A percentile compares a stretch with the other conserved stretches of the same genome.
Conservation (phyloP, 108 stramenopile species). For the Parmales sp. region DNA sequence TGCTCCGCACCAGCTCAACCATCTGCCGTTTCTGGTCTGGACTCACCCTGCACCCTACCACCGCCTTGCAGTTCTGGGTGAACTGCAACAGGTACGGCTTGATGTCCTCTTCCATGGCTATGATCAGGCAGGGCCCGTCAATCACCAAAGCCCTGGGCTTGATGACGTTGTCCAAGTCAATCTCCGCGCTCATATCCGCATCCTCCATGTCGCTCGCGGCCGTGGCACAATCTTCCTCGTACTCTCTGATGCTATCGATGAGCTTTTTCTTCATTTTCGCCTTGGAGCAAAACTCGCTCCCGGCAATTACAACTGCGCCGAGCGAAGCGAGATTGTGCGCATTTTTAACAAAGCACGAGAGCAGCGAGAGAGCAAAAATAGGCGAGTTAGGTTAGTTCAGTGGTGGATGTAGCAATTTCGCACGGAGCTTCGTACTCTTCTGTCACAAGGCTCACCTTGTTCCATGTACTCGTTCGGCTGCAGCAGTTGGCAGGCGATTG, state of each 20-base stretch:
- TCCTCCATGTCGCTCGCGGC: too few relatives aligned
- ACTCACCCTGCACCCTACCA: slow-evolving; percentile 41
- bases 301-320: neutral
- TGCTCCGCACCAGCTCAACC: slow-evolving; percentile 31
- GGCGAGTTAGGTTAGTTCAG: too few relatives aligned
- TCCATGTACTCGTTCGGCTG: slow-evolving; percentile 5
- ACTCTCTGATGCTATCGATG: neutral
- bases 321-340: too few relatives aligned
- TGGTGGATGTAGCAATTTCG: too few relatives aligned
- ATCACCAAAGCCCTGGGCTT: slow-evolving; percentile 23
- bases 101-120: slow-evolving; percentile 3
- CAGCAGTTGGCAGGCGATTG: slow-evolving; percentile 35
- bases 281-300: neutral
- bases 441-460: too few relatives aligned
- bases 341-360: too few relatives aligned
- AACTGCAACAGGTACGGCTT: slow-evolving; percentile 12
- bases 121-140: slow-evolving; percentile 25
- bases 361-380: too few relatives aligned
- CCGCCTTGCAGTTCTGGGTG: slow-evolving; percentile 28
- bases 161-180: neutral
- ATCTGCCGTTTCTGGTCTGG: slow-evolving; percentile 40
- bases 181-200: neutral
- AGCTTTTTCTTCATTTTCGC: neutral
- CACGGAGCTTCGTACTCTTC: too few relatives aligned
- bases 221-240: slow-evolving; percentile 3